Base-by-base conservation (phyloP, 2,329 filamentous ascomycete species). In the Botrytis elliptica region DNA sequence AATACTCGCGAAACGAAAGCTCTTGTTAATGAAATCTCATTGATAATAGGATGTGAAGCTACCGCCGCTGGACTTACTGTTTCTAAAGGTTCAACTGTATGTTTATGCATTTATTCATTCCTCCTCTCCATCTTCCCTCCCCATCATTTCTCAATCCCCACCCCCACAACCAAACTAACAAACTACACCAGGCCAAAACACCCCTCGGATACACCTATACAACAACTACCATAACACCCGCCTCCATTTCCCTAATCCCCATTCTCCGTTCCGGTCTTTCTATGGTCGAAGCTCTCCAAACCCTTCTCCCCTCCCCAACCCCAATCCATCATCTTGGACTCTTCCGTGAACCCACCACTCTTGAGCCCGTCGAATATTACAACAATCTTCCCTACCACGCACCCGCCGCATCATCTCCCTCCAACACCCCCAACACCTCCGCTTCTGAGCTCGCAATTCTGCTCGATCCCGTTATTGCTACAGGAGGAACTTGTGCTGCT, bases 331-430 rank as follows among this genome's bases (percentile, higher is more conserved):
- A 98, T 82, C 91, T 98, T 12, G 95, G 96, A 77, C 91, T 98
- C 80, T 98, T 95, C 87, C 93, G 95, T 81, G 95, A 98, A 82
- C 93, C 92, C 75, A 89, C 90, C 73, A 95, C 93, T 63, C 90
- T 98, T 73, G 90, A 94, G 79, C 94, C 95, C 4, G 95, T 98
- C 74, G 95, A 97, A 84, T 97, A 98, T 88, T 98, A 98, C 88
- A 98, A 98, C 86, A 97, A 97, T 83, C 90, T 98, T 33, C 94
- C 94, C 52, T 91, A 93, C 83, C 92, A 93, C 84, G 81, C 86
- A 57, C 80, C 85, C 44, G 70, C 77, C 5, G 79, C 80, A 64
- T 84, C 84, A 75, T 81, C 83, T 49, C 81, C 84, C 68, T 79
- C 84, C 62, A 75, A 77, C 55, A 78, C 81, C 62, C 84, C 84